A percentile compares a stretch with the other conserved stretches of the same genome.
phyloP scores from a whole-genome alignment of 306 rosid species.

The Dryas drummondii region DNA sequence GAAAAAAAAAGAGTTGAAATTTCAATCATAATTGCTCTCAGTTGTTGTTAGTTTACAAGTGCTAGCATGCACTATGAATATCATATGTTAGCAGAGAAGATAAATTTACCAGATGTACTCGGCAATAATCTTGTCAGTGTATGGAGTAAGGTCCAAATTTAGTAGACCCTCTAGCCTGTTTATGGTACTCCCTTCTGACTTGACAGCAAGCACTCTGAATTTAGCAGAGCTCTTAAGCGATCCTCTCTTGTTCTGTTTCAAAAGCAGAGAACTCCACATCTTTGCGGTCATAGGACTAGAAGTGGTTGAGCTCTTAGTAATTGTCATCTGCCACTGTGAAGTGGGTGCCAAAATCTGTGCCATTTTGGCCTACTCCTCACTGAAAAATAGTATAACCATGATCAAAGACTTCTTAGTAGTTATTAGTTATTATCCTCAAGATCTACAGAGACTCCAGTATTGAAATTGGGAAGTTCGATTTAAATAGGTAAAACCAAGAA shows the following conservation, averaged over 20 bases:
- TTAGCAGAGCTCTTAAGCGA: slow-evolving; percentile 48
- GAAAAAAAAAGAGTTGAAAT: background rate
- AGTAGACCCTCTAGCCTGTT: slow-evolving; percentile 79
- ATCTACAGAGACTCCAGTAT: background rate
- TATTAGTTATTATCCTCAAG: background rate
- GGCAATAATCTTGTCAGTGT: slow-evolving; percentile 84
- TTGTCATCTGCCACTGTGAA: slow-evolving; percentile 76
- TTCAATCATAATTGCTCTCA: background rate
- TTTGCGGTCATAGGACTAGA: slow-evolving; percentile 60
- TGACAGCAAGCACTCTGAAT: slow-evolving; percentile 55
- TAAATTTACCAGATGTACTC: slow-evolving; percentile 84
- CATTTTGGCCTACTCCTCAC: slow-evolving; percentile 58
- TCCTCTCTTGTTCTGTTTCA: slow-evolving; percentile 71
- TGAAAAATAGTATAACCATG: slow-evolving; percentile 14
- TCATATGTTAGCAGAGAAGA: slow-evolving; percentile 13
- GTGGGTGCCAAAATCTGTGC: slow-evolving; percentile 98
- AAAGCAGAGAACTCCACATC: slow-evolving; percentile 69
- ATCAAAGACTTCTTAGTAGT: slow-evolving; percentile 5
- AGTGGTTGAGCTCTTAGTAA: slow-evolving; percentile 47
- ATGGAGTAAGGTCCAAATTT: slow-evolving; percentile 78
- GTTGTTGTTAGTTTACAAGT: background rate
- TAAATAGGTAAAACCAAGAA: background rate
- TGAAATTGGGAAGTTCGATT: background rate
- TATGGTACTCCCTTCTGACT: slow-evolving; percentile 60
- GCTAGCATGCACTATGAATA: background rate